A percentile compares a stretch with the other conserved stretches of the same genome.
These are phyloP conservation scores for Suhomyces vadensis DNA, from an alignment of 805 yeast species.

Conservation along the genomic window DNA sequence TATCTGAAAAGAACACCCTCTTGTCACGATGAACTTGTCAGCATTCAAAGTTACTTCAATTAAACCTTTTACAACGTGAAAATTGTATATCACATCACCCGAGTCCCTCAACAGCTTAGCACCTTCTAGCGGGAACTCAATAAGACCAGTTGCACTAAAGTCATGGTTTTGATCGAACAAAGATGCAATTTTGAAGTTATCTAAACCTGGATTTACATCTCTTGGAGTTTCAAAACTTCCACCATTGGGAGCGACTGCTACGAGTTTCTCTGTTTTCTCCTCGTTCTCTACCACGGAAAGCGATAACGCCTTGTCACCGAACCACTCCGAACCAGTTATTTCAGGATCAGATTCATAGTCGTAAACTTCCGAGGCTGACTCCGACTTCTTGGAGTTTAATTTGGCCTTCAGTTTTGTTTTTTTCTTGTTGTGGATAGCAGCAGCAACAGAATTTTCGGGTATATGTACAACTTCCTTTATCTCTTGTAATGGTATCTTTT, in stretches of 20 bases:
- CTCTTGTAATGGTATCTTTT: slow-evolving; percentile 51
- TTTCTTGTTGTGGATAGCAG: slow-evolving; percentile 10
- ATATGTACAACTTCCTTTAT: slow-evolving; percentile 60
- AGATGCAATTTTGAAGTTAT: slow-evolving; percentile 61
- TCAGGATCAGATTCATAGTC: slow-evolving; percentile 42
- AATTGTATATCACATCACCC: slow-evolving; percentile 67
- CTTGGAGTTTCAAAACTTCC: slow-evolving; percentile 45
- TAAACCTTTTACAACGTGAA: slow-evolving; percentile 71
- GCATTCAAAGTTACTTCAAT: slow-evolving; percentile 67
- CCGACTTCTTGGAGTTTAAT: slow-evolving; percentile 13
- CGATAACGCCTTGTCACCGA: slow-evolving; percentile 39
- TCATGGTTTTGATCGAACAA: slow-evolving; percentile 64
- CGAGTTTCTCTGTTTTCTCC: slow-evolving; percentile 41
- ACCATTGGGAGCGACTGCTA: slow-evolving; percentile 68
- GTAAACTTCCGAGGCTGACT: slow-evolving; percentile 14
- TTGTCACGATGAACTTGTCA: slow-evolving; percentile 56
- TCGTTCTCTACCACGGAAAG: slow-evolving; percentile 54
- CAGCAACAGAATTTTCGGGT: slow-evolving; percentile 25
- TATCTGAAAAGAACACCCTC: slow-evolving; percentile 78
- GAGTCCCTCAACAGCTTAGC: slow-evolving; percentile 61
- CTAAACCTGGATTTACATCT: slow-evolving; percentile 37
- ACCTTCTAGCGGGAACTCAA: slow-evolving; percentile 63
- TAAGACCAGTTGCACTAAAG: slow-evolving; percentile 70
- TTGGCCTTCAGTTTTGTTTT: slow-evolving; percentile 22
- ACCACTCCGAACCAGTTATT: slow-evolving; percentile 56